Percentiles rank a stretch among this genome's conserved stretches.
These are phyloP conservation scores for Rhododendron ovatum DNA, from an alignment of 148 eudicot species.

Conservation along the genomic window DNA sequence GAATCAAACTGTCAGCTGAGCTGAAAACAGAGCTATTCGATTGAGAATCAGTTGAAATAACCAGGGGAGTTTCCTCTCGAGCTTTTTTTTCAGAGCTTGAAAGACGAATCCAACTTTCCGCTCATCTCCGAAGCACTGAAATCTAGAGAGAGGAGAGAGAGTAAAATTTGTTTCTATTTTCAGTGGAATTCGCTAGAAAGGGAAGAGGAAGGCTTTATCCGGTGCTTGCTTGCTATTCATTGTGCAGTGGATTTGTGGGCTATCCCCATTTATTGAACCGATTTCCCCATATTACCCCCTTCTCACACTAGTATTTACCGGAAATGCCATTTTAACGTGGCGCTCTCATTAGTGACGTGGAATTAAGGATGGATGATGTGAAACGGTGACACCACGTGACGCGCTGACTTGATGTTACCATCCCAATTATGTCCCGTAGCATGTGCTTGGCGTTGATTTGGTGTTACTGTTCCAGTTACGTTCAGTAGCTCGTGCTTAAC, in stretches of 20 bases:
- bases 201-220: background rate
- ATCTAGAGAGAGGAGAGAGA: constrained; percentile 10
- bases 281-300: background rate
- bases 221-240: background rate
- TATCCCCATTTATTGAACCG: background rate
- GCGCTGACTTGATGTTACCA: too few relatives aligned
- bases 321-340: background rate
- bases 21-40: background rate
- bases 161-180: background rate
- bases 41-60: background rate
- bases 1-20: background rate
- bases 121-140: background rate
- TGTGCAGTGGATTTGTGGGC: background rate
- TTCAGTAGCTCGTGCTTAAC: too few relatives aligned
- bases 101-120: background rate
- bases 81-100: background rate
- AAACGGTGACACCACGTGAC: too few relatives aligned
- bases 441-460: too few relatives aligned
- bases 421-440: too few relatives aligned
- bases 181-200: background rate
- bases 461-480: too few relatives aligned
- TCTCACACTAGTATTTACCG: background rate
- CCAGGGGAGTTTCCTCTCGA: background rate
- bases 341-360: background rate
- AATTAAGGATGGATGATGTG: background rate